A percentile compares a stretch with the other conserved stretches of the same genome.
These are phyloP conservation scores for Taphrina communis DNA, from an alignment of 1,139 yeast genomes.

Conservation along the genomic window DNA sequence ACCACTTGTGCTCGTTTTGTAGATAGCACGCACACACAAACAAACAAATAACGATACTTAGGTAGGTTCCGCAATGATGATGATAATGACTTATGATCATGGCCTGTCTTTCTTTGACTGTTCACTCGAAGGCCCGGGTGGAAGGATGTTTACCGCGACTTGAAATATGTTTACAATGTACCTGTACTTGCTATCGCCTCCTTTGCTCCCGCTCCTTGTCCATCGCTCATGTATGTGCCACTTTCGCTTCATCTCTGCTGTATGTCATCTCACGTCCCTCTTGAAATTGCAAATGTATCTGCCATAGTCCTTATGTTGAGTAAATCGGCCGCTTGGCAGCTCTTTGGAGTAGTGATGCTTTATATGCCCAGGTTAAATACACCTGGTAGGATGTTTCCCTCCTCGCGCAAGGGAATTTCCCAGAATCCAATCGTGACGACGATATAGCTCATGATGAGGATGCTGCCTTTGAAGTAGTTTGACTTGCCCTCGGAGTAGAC, in stretches of 20 bases:
- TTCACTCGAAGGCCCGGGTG: too few relatives aligned
- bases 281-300: background rate
- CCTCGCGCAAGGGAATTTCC: constrained; percentile 31
- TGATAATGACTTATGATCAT: too few relatives aligned
- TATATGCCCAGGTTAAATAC: constrained; percentile 1
- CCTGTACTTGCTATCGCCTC: background rate
- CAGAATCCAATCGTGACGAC: constrained; percentile 84
- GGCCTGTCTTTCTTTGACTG: too few relatives aligned
- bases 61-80: background rate
- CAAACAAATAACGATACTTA: background rate
- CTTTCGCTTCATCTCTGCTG: too few relatives aligned
- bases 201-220: too few relatives aligned
- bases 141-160: too few relatives aligned
- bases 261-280: background rate
- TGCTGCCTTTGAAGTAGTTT: constrained; percentile 88
- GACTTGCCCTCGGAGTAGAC: constrained; percentile 96
- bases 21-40: background rate
- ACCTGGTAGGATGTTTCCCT: constrained; percentile 12
- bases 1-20: background rate
- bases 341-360: background rate
- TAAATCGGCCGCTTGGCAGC: too few relatives aligned
- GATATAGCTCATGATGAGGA: constrained; percentile 76
- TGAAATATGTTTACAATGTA: background rate
- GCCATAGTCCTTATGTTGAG: too few relatives aligned
- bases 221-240: too few relatives aligned